A percentile compares a stretch with the other conserved stretches of the same genome.
phyloP scores from a whole-genome alignment of 1,139 yeast species.

The Geotrichum citri-aurantii region DNA sequence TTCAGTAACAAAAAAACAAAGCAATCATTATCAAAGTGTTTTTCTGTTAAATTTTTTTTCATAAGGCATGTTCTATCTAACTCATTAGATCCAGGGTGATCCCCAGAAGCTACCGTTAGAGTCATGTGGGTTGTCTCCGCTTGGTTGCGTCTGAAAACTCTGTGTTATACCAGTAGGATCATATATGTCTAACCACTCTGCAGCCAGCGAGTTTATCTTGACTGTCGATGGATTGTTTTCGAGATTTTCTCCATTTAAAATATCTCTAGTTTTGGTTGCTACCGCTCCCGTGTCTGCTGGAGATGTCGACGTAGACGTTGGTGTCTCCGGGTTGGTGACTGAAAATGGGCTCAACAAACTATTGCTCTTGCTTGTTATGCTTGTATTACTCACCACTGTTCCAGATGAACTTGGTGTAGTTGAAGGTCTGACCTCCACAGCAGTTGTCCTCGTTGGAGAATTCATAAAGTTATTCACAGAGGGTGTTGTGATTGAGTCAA shows the following conservation, averaged over 20 bases:
- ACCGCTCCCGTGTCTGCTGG: neutral
- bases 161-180: neutral
- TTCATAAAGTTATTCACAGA: neutral
- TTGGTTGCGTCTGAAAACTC: neutral
- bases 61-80: neutral
- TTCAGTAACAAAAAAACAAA: no score
- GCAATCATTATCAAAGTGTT: no score
- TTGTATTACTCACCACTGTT: neutral
- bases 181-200: neutral
- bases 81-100: slow-evolving; percentile 3
- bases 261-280: neutral
- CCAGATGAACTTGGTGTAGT: neutral
- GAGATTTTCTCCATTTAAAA: no score
- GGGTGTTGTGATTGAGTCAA: neutral
- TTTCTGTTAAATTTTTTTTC: no score
- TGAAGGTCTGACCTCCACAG: neutral
- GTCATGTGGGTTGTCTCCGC: neutral
- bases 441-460: neutral
- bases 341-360: neutral
- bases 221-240: no score
- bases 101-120: neutral
- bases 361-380: neutral
- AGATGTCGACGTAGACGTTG: neutral
- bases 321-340: neutral
- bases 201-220: neutral